These are phyloP conservation scores for Erysimum cheiranthoides DNA, from an alignment of 345 rosid genomes.

Conservation along the genomic window DNA sequence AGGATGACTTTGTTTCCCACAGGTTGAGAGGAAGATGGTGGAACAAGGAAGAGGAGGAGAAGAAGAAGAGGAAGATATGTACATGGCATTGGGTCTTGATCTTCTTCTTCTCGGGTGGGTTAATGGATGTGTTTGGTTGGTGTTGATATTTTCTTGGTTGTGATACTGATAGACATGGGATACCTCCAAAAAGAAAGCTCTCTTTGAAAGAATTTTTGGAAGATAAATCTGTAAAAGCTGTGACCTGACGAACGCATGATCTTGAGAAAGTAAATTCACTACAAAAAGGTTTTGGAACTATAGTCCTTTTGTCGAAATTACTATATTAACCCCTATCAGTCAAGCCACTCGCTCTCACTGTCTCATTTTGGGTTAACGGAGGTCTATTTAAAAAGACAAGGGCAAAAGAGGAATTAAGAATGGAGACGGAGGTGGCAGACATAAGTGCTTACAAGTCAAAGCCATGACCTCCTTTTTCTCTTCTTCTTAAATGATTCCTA, in stretches of 20 bases:
- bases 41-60: constrained; percentile 36
- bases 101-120: neutral
- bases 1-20: constrained; percentile 40
- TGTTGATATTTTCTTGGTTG: constrained; percentile 16
- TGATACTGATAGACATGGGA: constrained; percentile 40
- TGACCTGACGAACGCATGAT: constrained; percentile 30
- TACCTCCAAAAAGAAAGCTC: constrained; percentile 32
- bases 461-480: constrained; percentile 8
- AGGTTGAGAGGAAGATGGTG: neutral
- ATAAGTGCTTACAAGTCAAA: constrained; percentile 33
- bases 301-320: neutral
- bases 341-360: too few species aligned
- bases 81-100: constrained; percentile 39
- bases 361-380: neutral
- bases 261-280: constrained; percentile 14
- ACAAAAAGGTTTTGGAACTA: constrained; percentile 13
- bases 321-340: neutral
- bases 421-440: constrained; percentile 34
- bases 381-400: too few species aligned
- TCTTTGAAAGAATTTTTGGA: constrained; percentile 25
- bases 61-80: constrained; percentile 5
- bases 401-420: neutral
- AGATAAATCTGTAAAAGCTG: constrained; percentile 55
- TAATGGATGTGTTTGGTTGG: constrained; percentile 24
- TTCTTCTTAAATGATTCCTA: neutral